Base-by-base conservation (phyloP, 495 filamentous ascomycete species). In the Hypoxylon lienhwacheense region DNA sequence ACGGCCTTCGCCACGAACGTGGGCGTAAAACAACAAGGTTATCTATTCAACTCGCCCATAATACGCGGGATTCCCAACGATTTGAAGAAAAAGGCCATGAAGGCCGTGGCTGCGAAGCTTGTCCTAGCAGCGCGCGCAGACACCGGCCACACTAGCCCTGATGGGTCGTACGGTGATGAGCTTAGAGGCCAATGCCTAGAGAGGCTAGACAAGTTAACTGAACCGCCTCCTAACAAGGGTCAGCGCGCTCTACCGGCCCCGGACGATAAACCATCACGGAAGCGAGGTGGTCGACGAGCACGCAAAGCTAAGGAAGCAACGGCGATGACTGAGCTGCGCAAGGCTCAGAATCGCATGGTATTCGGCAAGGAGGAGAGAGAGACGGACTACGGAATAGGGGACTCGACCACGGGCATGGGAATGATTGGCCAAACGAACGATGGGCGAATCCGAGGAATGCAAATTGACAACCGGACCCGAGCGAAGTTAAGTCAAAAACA, bases 351-450 rank as follows among this genome's bases (percentile, higher is more conserved):
- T 71, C 83, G 93, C 16, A 85, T 98, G 80, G 90, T 87, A 0
- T 98, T 98, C 59, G 92, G 92, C 41, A 93, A 95, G 63, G 93
- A 97, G 63, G 93, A 98, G 69, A 83, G 86, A 55, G 93, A 98
- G 70, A 87, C 93, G 14, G 93, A 93, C 10, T 97, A 95, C 66
- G 93, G 91, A 10, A 82, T 81, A 7, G 88, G 92, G 21, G 90
- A 96, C 54, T 81, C 83, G 52, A 96, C 92, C 4, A 83, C 85
- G 50, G 93, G 93, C 19, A 69, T 98, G 59, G 93, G 93, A 42
- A 97, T 97, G 95, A 86, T 98, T 39, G 93, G 93, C 5, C 86
- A 90, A 66, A 75, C 84, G 43, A 86, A 91, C 67, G 89, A 88
- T 48, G 95, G 93, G 19, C 85, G 89, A 7, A 87, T 98, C 49